Conservation (phyloP, 1,139 yeast genomes). For the Suhomyces guaymorum region DNA sequence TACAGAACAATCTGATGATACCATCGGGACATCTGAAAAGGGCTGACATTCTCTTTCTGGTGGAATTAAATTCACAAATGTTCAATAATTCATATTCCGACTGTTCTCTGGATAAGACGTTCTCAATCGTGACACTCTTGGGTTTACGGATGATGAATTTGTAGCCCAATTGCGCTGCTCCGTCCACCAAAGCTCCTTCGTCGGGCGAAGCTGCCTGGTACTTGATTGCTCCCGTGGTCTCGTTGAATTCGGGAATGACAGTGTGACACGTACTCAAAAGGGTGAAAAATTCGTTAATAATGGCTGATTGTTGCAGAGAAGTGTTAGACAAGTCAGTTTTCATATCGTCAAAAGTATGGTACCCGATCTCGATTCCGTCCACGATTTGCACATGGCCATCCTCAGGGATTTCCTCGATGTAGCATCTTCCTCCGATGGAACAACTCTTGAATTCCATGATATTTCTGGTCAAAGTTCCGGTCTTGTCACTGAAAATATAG, state of each 20-base stretch:
- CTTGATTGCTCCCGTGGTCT: slow-evolving; percentile 61
- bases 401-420: slow-evolving; percentile 87
- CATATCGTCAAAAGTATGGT: slow-evolving; percentile 69
- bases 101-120: slow-evolving; percentile 37
- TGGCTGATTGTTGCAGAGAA: slow-evolving; percentile 51
- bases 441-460: slow-evolving; percentile 97
- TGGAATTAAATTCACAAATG: slow-evolving; percentile 94
- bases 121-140: slow-evolving; percentile 69
- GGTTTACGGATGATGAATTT: slow-evolving; percentile 86
- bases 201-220: slow-evolving; percentile 99
- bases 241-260: slow-evolving; percentile 85
- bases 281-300: slow-evolving; percentile 81
- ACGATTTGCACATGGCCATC: slow-evolving; percentile 70
- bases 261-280: slow-evolving; percentile 93
- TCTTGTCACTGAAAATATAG: slow-evolving; percentile 92
- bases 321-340: slow-evolving; percentile 50
- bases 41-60: slow-evolving; percentile 97
- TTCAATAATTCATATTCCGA: slow-evolving; percentile 74
- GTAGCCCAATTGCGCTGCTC: slow-evolving; percentile 89
- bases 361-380: slow-evolving; percentile 85
- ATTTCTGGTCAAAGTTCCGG: slow-evolving; percentile 93
- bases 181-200: slow-evolving; percentile 97
- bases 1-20: slow-evolving; percentile 80
- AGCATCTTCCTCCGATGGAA: slow-evolving; percentile 89
- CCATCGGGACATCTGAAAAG: slow-evolving; percentile 95